Evolutionary conservation across 345 rosid genomes (phyloP), one percentile per base, ranked within the genome.

Genomic region (Eucalyptus erythrocorys): DNA sequence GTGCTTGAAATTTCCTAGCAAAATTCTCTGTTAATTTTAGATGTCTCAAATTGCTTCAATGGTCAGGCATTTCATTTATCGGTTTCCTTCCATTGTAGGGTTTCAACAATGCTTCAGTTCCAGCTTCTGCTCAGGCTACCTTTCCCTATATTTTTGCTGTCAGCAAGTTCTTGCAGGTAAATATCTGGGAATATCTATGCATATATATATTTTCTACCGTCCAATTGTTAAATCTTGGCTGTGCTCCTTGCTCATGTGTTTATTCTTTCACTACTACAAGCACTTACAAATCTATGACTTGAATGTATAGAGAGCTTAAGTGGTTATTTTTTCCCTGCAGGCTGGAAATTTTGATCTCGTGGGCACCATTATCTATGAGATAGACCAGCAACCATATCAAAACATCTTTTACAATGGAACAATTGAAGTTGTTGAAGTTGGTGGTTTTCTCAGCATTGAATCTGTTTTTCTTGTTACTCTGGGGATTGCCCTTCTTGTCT

Each of bases 291-390:
- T 45, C 15, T 43, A n/a, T n/a, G 30, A 68, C 26, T 40, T 68
- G 85, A 50, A 86, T 32, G 87, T 32, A 22, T 86, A 6, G 32
- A 32, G 59, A n/a, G 47, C 45, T 76, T 50, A 43, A 32, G 87
- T 45, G 16, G 24, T 34, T 48, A 86, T 76, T 13, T 79, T 85
- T 87, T 49, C 59, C 32, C 27, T 90, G 89, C 93, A 97, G 99
- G 93, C 98, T 43, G 99, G 99, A 88, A 95, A 91, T 55, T 98
- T 97, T 91, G 99, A 98, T 94, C 95, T 98, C 19, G 99, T 96
- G 88, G 99, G 97, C 49, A 93, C 95, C 55, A 93, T 98, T 86
- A 57, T 96, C 37, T 97, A 95, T 79, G 97, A 97, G 90, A 93
- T 98, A 66, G 96, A 96, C 91, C 96, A 95, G 90, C 94, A 95